phyloP scores from a whole-genome alignment of 1,284 basidiomycete genomes.

The Polyporus tsugae region DNA sequence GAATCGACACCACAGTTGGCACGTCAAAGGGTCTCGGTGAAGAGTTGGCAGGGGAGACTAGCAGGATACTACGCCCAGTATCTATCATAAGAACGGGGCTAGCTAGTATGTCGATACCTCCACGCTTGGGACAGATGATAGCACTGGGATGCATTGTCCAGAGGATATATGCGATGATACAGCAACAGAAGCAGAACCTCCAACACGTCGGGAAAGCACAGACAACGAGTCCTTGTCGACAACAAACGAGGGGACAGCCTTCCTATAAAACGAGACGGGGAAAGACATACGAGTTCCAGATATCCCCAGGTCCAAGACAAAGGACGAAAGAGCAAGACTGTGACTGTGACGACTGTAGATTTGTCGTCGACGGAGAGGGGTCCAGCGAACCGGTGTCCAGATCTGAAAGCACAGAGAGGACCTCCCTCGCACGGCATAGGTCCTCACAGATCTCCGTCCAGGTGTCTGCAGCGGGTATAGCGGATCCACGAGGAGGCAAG shows the following conservation, averaged over 20 bases:
- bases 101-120: neutral
- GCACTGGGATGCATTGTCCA: neutral
- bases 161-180: neutral
- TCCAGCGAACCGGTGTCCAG: conserved; percentile 8
- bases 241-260: neutral
- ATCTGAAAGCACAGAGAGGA: conserved; percentile 23
- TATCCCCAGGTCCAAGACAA: neutral
- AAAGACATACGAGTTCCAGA: conserved; percentile 23
- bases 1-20: neutral
- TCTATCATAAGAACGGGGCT: neutral
- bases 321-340: neutral
- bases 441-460: conserved; percentile 34
- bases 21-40: too few species aligned
- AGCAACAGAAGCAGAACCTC: neutral
- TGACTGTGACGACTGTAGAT: neutral
- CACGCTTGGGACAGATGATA: neutral
- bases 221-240: neutral
- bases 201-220: neutral
- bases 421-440: conserved; percentile 25
- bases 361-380: neutral
- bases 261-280: conserved; percentile 10
- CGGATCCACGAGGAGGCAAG: neutral
- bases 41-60: too few species aligned
- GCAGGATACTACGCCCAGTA: too few species aligned
- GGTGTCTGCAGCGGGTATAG: conserved; percentile 20